Conservation (phyloP, 1,284 basidiomycete species). For the Trichosporon ovoides region DNA sequence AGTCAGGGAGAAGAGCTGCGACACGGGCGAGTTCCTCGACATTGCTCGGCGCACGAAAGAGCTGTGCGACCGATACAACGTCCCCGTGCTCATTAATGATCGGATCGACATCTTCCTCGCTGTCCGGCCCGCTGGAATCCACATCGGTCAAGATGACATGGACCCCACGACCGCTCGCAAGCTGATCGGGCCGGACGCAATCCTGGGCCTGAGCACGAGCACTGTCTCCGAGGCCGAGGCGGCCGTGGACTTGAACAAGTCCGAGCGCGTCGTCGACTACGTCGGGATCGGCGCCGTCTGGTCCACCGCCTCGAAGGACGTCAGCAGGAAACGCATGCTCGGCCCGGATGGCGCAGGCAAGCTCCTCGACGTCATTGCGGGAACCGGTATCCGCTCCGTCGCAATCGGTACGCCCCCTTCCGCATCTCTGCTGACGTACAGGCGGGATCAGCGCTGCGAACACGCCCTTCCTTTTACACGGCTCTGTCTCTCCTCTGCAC, state of each 20-base stretch:
- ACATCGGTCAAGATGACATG: conserved; percentile 89
- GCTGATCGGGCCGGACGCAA: conserved; percentile 63
- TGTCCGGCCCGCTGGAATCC: conserved; percentile 70
- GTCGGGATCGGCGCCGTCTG: conserved; percentile 79
- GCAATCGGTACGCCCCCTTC: conserved; percentile 63
- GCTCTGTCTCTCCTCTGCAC: conserved; percentile 58
- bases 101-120: conserved; percentile 81
- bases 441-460: conserved; percentile 78
- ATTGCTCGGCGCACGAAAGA: conserved; percentile 66
- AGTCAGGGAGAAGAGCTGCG: conserved; percentile 73
- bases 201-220: conserved; percentile 80
- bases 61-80: conserved; percentile 71
- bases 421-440: conserved; percentile 36
- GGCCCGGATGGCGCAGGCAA: conserved; percentile 62
- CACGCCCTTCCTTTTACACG: conserved; percentile 65
- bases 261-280: conserved; percentile 59
- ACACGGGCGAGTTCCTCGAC: conserved; percentile 78
- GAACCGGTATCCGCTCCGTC: conserved; percentile 63
- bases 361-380: conserved; percentile 58
- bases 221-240: conserved; percentile 59
- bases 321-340: conserved; percentile 55
- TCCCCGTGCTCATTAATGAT: conserved; percentile 89
- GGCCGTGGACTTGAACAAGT: conserved; percentile 51
- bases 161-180: conserved; percentile 63
- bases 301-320: conserved; percentile 67